Evolutionary conservation across 2,329 filamentous ascomycete species (phyloP).

Genomic region (Torrubiellomyces zombiae): DNA sequence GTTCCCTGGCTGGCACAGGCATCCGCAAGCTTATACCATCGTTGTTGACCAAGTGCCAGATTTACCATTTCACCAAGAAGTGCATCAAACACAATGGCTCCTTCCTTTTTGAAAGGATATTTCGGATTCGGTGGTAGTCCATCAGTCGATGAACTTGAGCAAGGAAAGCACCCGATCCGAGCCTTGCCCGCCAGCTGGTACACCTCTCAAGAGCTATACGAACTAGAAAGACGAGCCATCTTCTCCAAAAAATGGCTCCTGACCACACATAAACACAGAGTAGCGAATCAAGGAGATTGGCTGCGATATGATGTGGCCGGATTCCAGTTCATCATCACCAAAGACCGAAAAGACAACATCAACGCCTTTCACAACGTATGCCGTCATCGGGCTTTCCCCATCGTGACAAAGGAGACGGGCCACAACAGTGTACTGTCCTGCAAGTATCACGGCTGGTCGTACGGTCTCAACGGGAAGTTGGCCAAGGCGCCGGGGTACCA

Average conservation of each 20-base stretch:
- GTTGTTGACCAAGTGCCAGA: background rate
- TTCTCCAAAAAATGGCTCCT: slow-evolving; percentile 41
- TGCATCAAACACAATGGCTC: slow-evolving; percentile 2
- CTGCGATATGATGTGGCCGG: slow-evolving; percentile 36
- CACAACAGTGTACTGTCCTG: slow-evolving; percentile 36
- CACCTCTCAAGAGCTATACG: slow-evolving; percentile 33
- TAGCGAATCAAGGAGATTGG: slow-evolving; percentile 37
- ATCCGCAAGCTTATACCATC: background rate
- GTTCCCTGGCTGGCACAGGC: background rate
- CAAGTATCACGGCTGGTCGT: slow-evolving; percentile 48
- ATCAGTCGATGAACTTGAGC: slow-evolving; percentile 10
- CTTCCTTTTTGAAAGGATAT: slow-evolving; percentile 18
- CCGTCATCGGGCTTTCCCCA: slow-evolving; percentile 42
- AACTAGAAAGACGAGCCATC: slow-evolving; percentile 38
- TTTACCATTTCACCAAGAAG: background rate
- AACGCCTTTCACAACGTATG: slow-evolving; percentile 48
- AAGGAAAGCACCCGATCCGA: slow-evolving; percentile 8
- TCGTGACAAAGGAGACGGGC: slow-evolving; percentile 34
- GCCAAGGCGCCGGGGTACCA: slow-evolving; percentile 45
- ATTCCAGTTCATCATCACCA: slow-evolving; percentile 36
- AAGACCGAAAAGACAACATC: slow-evolving; percentile 32
- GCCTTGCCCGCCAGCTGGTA: slow-evolving; percentile 36
- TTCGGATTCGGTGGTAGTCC: slow-evolving; percentile 17
- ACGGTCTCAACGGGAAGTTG: slow-evolving; percentile 37
- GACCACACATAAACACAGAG: slow-evolving; percentile 32